Evolutionary conservation across 139 green algal genomes (phyloP).

Genomic region (Edaphochlamys debaryana): DNA sequence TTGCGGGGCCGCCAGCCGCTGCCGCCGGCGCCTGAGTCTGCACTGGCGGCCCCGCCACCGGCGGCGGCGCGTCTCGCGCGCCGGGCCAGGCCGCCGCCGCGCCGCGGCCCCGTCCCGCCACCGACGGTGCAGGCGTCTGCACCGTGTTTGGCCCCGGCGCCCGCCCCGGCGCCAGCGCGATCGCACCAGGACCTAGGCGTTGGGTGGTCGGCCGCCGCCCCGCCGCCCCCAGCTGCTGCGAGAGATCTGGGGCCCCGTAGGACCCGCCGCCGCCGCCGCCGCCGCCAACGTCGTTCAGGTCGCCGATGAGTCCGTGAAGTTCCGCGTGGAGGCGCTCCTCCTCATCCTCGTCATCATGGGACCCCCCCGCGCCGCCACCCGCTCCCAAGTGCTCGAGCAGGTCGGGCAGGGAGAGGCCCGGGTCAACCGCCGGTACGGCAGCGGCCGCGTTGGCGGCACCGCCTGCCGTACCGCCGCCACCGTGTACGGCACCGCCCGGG

Average conservation of each 20-base stretch:
- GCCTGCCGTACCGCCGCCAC: too few relatives aligned
- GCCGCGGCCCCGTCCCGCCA: too few relatives aligned
- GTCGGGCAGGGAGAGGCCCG: not conserved
- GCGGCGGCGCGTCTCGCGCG: too few relatives aligned
- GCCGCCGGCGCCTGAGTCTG: not conserved
- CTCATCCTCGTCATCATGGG: not conserved
- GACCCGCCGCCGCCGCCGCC: not conserved
- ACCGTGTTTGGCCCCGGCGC: too few relatives aligned
- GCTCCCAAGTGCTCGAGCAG: not conserved
- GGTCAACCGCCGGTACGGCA: not conserved
- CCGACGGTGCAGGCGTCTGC: too few relatives aligned
- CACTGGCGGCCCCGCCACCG: too few relatives aligned
- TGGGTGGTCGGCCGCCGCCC: not conserved
- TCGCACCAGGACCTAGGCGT: too few relatives aligned
- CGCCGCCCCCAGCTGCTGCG: not conserved
- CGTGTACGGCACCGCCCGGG: too few relatives aligned
- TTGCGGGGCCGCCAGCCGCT: not conserved
- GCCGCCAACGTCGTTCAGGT: not conserved
- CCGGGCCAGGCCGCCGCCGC: too few relatives aligned
- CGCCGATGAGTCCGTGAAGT: slow-evolving; percentile 23
- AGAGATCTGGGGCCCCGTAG: not conserved
- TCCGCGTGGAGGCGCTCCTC: slow-evolving; percentile 22
- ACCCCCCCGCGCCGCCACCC: not conserved
- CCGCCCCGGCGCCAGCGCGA: too few relatives aligned
- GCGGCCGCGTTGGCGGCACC: too few relatives aligned